A percentile compares a stretch with the other conserved stretches of the same genome.
Evolutionary conservation across 1,284 basidiomycete genomes (phyloP).

Genomic region (Cryptococcus depauperatus): DNA sequence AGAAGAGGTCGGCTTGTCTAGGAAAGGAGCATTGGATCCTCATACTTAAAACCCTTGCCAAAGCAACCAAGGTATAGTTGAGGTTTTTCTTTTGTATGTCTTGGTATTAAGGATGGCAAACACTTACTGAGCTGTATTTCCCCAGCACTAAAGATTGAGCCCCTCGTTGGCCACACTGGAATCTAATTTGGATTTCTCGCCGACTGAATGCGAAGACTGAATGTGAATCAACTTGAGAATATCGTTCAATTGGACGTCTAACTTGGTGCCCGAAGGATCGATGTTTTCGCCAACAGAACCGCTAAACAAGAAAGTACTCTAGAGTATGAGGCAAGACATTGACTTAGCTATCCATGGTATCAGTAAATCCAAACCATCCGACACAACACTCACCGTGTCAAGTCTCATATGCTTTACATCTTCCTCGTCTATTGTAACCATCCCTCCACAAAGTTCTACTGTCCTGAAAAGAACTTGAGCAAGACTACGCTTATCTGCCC

Average conservation of each 20-base stretch:
- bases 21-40: no score
- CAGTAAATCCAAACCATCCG: not conserved
- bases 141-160: slow-evolving; percentile 50
- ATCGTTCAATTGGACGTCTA: slow-evolving; percentile 50
- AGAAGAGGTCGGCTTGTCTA: no score
- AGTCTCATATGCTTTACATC: slow-evolving; percentile 54
- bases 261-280: slow-evolving; percentile 50
- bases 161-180: slow-evolving; percentile 26
- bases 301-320: slow-evolving; percentile 36
- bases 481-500: slow-evolving; percentile 54
- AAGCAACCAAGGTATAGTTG: no score
- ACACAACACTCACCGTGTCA: slow-evolving; percentile 37
- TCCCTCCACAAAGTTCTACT: slow-evolving; percentile 51
- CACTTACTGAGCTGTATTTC: slow-evolving; percentile 19
- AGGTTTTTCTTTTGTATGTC: no score
- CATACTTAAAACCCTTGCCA: no score
- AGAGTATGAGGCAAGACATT: slow-evolving; percentile 56
- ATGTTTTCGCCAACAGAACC: slow-evolving; percentile 42
- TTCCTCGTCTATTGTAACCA: slow-evolving; percentile 60
- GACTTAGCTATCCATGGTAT: slow-evolving; percentile 46
- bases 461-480: slow-evolving; percentile 61
- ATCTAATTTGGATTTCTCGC: slow-evolving; percentile 58
- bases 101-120: no score
- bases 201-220: not conserved
- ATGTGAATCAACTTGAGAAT: slow-evolving; percentile 46